Percentiles rank a stretch among this genome's conserved stretches.
Conservation (phyloP, 2,329 filamentous ascomycete genomes). For the Juglanconis oblonga region DNA sequence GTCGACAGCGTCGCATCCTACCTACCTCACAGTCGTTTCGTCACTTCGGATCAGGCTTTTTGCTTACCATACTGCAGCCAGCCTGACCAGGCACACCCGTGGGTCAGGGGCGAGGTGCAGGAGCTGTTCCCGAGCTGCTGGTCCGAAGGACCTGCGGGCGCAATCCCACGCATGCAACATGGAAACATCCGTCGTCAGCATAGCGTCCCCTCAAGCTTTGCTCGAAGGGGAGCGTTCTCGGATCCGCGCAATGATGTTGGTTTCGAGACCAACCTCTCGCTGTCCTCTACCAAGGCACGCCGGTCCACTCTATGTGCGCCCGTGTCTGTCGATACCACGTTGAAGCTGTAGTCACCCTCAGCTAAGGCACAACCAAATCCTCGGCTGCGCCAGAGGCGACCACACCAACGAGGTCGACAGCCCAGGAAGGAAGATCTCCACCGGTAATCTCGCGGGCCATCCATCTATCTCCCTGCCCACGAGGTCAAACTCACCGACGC, state of each 20-base stretch:
- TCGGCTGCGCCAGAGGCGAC: not conserved
- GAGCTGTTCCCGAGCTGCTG: not conserved
- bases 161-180: not conserved
- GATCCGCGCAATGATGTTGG: not conserved
- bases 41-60: not conserved
- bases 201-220: not conserved
- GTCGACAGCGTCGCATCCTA: constrained; percentile 3
- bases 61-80: not conserved
- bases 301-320: not conserved
- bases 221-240: not conserved
- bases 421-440: not conserved
- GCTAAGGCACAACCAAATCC: not conserved
- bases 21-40: not conserved
- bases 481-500: not conserved
- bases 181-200: not conserved
- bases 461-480: not conserved
- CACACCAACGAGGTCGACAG: not conserved
- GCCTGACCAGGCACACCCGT: not conserved
- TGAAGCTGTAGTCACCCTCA: not conserved
- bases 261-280: not conserved
- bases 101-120: not conserved
- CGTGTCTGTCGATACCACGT: not conserved
- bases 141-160: not conserved
- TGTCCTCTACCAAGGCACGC: not conserved
- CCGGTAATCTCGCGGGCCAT: not conserved